A percentile compares a stretch with the other conserved stretches of the same genome.
Conservation (phyloP, 116 monocot genomes). For the Dioscorea cayenensis region DNA sequence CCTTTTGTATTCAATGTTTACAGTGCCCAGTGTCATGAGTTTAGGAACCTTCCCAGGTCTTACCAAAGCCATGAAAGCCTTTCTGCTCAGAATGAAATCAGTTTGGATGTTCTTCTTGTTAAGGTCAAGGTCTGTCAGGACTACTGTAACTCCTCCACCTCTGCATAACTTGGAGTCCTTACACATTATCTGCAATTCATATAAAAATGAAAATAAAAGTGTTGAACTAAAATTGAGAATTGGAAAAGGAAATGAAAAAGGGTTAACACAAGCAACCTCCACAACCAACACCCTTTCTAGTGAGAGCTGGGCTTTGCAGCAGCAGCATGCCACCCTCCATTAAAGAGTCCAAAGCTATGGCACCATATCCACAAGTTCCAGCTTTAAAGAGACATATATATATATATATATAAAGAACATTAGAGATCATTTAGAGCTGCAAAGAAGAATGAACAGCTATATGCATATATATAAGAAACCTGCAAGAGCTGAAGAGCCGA, state of each 20-base stretch:
- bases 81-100: constrained; percentile 29
- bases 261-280: constrained; percentile 54
- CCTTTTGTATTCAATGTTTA: constrained; percentile 50
- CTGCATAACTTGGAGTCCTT: constrained; percentile 28
- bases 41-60: constrained; percentile 11
- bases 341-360: constrained; percentile 31
- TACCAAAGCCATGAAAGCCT: constrained; percentile 38
- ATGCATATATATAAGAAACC: constrained; percentile 21
- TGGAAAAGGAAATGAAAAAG: neutral
- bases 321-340: constrained; percentile 40
- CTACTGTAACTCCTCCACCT: constrained; percentile 21
- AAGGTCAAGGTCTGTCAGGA: constrained; percentile 31
- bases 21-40: constrained; percentile 15
- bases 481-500: constrained; percentile 23
- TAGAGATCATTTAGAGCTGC: neutral
- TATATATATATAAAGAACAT: neutral
- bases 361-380: constrained; percentile 66
- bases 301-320: constrained; percentile 30
- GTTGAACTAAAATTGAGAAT: neutral
- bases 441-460: no score
- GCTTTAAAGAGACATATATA: constrained; percentile 1
- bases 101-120: constrained; percentile 26
- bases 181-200: constrained; percentile 36
- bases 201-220: neutral
- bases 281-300: constrained; percentile 52